Conservation (phyloP, 176 grass and related monocot genomes). For the Melocanna baccifera region DNA sequence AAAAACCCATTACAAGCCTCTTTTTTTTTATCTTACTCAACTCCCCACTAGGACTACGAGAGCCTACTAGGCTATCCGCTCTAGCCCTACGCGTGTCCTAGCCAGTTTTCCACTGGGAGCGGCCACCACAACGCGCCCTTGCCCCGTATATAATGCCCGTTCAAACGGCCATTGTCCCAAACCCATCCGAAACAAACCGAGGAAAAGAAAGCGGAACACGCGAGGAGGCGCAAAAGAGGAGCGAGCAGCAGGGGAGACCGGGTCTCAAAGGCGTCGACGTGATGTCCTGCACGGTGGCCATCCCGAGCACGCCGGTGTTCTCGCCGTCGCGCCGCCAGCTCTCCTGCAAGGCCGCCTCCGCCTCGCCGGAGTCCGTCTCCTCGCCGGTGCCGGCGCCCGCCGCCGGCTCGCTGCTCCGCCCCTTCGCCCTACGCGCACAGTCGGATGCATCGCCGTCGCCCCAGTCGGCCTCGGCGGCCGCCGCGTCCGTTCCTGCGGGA, state of each 20-base stretch:
- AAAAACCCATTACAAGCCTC: no score
- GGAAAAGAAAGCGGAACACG: not conserved
- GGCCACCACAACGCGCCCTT: conserved; percentile 27
- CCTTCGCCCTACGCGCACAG: conserved; percentile 40
- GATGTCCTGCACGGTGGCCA: conserved; percentile 90
- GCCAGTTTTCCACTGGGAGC: conserved; percentile 11
- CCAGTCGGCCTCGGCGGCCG: not conserved
- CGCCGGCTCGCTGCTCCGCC: conserved; percentile 38
- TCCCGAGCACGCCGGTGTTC: conserved; percentile 90
- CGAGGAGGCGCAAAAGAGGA: not conserved
- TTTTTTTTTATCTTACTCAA: no score
- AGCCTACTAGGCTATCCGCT: not conserved
- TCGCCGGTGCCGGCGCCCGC: conserved; percentile 35
- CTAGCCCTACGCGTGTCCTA: not conserved
- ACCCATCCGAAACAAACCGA: conserved; percentile 16
- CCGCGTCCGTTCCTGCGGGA: conserved; percentile 3
- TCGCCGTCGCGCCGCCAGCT: conserved; percentile 74
- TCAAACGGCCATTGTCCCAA: conserved; percentile 43
- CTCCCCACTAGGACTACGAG: no score
- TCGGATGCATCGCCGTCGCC: conserved; percentile 25
- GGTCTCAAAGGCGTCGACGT: not conserved
- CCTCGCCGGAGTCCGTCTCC: conserved; percentile 56
- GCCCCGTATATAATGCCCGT: conserved; percentile 25
- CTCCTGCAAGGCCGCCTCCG: conserved; percentile 69
- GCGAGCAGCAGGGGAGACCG: not conserved